These are phyloP conservation scores for Cornus florida DNA, from an alignment of 148 eudicot species.

Conservation along the genomic window DNA sequence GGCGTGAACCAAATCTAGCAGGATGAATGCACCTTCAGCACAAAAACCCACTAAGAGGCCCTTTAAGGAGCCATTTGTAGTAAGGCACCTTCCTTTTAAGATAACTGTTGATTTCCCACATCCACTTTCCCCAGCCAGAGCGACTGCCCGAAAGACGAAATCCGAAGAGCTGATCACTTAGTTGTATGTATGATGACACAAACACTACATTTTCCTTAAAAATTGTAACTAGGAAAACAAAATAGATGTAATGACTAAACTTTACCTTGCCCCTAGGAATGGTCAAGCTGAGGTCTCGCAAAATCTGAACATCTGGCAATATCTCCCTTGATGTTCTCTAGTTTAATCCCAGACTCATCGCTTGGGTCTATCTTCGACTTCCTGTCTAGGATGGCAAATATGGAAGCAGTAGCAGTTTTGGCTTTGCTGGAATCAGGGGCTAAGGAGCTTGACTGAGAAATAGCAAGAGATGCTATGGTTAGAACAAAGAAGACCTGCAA, in stretches of 20 bases:
- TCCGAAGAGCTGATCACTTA: no score
- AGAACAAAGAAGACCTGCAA: conserved; percentile 69
- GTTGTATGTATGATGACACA: not conserved
- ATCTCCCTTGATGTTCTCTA: conserved; percentile 56
- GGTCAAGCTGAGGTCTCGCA: conserved; percentile 52
- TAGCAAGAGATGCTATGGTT: conserved; percentile 53
- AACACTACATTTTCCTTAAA: not conserved
- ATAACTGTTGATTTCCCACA: conserved; percentile 81
- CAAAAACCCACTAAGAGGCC: no score
- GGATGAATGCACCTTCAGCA: no score
- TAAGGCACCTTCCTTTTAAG: conserved; percentile 37
- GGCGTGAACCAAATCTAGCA: no score
- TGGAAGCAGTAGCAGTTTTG: conserved; percentile 52
- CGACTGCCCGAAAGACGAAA: conserved; percentile 46
- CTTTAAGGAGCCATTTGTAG: no score
- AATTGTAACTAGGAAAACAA: not conserved
- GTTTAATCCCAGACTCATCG: conserved; percentile 55
- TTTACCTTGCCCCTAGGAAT: conserved; percentile 63
- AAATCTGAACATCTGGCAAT: conserved; percentile 58
- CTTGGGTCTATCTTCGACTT: conserved; percentile 66
- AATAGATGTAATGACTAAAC: not conserved
- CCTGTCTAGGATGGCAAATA: conserved; percentile 60
- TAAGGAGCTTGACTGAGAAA: conserved; percentile 51
- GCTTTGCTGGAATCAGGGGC: conserved; percentile 64
- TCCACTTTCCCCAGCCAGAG: conserved; percentile 84